A percentile compares a stretch with the other conserved stretches of the same genome.
Evolutionary conservation across 306 rosid genomes (phyloP).

Genomic region (Potentilla sterilis): DNA sequence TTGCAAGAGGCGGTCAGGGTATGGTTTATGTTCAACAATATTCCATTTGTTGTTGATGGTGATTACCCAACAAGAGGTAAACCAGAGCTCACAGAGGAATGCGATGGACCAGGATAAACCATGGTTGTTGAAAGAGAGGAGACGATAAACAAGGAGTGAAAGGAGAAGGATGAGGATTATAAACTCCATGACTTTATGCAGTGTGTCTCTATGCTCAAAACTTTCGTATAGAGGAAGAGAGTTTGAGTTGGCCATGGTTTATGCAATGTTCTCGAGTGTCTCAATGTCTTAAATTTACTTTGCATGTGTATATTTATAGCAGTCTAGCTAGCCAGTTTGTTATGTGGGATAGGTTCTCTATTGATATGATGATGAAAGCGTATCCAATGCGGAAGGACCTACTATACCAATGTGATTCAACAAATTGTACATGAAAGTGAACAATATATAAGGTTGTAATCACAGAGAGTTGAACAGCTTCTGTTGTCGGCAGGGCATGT

Average conservation of each 20-base stretch:
- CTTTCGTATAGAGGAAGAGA: constrained; percentile 20
- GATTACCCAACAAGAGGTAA: constrained; percentile 19
- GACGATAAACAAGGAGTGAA: constrained; percentile 24
- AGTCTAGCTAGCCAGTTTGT: background rate
- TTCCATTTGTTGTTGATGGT: constrained; percentile 28
- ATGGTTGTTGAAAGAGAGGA: constrained; percentile 14
- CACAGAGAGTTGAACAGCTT: background rate
- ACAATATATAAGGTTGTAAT: background rate
- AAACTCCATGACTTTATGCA: constrained; percentile 13
- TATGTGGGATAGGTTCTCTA: background rate
- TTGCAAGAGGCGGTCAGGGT: constrained; percentile 22
- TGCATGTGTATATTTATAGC: background rate
- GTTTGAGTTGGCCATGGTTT: background rate
- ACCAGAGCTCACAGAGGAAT: constrained; percentile 31
- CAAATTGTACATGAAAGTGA: background rate
- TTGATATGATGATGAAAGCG: constrained; percentile 6
- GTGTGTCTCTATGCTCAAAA: background rate
- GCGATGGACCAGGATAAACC: constrained; percentile 25
- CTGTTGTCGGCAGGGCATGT: background rate
- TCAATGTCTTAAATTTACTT: background rate
- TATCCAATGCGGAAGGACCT: background rate
- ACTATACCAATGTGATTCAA: background rate
- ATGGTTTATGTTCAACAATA: constrained; percentile 14
- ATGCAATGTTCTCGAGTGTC: background rate
- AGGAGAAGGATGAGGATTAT: constrained; percentile 30